Evolutionary conservation across 257 asterid genomes (phyloP), one percentile per base, ranked within the genome.

Genomic region (Agastache rugosa): DNA sequence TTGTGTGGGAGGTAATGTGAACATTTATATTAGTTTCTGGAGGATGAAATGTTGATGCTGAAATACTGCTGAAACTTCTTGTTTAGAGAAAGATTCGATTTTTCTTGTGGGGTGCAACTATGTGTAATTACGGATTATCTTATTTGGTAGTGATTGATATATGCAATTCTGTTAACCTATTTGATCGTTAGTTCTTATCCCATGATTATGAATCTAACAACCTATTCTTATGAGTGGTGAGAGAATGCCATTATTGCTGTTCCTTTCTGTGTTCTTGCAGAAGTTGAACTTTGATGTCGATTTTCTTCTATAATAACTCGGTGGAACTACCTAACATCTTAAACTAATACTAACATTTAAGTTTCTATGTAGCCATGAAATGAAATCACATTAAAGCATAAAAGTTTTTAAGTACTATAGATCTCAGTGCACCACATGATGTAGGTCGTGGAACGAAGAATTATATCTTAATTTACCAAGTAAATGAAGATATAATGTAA

Each of bases 21-120:
- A 31, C 37, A 31, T 31, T 63, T 69, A 6, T 37, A 27, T 45
- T 51, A 58, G 74, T 34, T 54, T 55, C 25, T 70, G 17, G 41
- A 20, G 8, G 35, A 16, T 41, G 58, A 67, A 67, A 14, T 45
- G 16, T 27, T 11, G 35, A 17, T 51, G 4, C 37, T 34, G n/a
- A 34, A 34, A 19, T 17, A 20, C 51, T 34, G 12, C 50, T 50
- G 45, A 5, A 51, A 50, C 27, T 53, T 1, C 11, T 22, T 55
- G 6, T 22, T 55, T 25, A 22, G 63, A 31, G 14, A 10, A 37
- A 55, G 41, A 70, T 35, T 55, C 3, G 7, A 22, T 1, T 34
- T 42, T 68, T 50, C 17, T 31, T 11, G 19, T 50, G 22, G 59
- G 73, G 6, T 31, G 61, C 62, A 29, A 48, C 34, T 29, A n/a